Conservation (phyloP, 345 rosid species). For the Melaleuca quinquenervia region DNA sequence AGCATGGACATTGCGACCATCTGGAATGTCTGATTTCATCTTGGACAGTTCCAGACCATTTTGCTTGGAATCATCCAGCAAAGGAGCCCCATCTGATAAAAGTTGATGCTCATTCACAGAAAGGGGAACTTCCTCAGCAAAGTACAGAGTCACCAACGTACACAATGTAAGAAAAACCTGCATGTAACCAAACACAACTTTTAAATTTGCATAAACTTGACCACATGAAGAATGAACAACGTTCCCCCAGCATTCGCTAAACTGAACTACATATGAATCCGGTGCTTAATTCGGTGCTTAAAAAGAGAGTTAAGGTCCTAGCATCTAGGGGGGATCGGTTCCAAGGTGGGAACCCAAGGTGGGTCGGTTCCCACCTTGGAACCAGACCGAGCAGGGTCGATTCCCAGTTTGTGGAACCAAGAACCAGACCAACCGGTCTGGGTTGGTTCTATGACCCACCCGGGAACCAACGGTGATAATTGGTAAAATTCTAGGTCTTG, state of each 20-base stretch:
- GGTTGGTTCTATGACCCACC: too few relatives aligned
- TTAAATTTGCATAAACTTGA: neutral
- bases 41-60: slow-evolving; percentile 37
- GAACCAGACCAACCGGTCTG: too few relatives aligned
- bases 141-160: slow-evolving; percentile 74
- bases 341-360: too few relatives aligned
- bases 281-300: neutral
- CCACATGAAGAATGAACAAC: neutral
- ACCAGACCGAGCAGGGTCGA: too few relatives aligned
- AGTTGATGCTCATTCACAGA: slow-evolving; percentile 20
- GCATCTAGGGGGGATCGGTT: neutral
- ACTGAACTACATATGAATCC: neutral
- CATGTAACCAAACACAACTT: slow-evolving; percentile 2
- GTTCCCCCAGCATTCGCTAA: neutral
- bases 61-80: slow-evolving; percentile 44
- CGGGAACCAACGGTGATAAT: too few relatives aligned
- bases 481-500: too few relatives aligned
- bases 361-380: too few relatives aligned
- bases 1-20: slow-evolving; percentile 17
- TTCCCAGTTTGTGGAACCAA: too few relatives aligned
- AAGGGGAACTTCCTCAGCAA: slow-evolving; percentile 81
- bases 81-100: slow-evolving; percentile 74
- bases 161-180: slow-evolving; percentile 85
- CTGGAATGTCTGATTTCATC: slow-evolving; percentile 18
- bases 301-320: neutral